A percentile compares a stretch with the other conserved stretches of the same genome.
phyloP scores from a whole-genome alignment of 371 early-diverging fungal genomes.

The Mycotypha africana region DNA sequence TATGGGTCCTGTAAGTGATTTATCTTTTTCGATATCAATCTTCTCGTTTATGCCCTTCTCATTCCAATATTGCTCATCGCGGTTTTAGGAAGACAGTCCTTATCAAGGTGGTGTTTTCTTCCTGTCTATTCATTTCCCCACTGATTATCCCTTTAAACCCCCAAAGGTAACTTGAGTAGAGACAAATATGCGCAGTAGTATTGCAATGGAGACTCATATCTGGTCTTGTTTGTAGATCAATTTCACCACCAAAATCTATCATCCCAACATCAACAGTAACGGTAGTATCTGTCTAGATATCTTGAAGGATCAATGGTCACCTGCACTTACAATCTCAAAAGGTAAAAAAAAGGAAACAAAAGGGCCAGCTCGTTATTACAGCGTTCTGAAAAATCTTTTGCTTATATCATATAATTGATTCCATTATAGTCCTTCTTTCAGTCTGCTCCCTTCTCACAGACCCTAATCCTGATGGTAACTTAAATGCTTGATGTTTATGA shows the following conservation, averaged over 20 bases:
- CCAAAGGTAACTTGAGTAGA: slow-evolving; percentile 71
- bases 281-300: slow-evolving; percentile 99
- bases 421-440: slow-evolving; percentile 78
- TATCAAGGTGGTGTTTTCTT: slow-evolving; percentile 94
- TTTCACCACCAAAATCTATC: slow-evolving; percentile 97
- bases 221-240: slow-evolving; percentile 52
- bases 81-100: slow-evolving; percentile 54
- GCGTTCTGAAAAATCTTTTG: not conserved
- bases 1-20: slow-evolving; percentile 72
- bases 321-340: slow-evolving; percentile 97
- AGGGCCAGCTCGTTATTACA: too few species aligned
- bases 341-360: slow-evolving; percentile 31
- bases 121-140: slow-evolving; percentile 97
- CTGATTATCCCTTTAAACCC: slow-evolving; percentile 99
- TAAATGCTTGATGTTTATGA: too few species aligned
- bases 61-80: not conserved
- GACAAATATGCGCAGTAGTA: not conserved
- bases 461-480: slow-evolving; percentile 89
- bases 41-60: too few species aligned
- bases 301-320: slow-evolving; percentile 98
- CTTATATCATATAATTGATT: not conserved
- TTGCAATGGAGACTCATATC: not conserved
- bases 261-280: slow-evolving; percentile 99
- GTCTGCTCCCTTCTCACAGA: slow-evolving; percentile 98
- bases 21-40: too few species aligned